Evolutionary conservation across 1,284 basidiomycete genomes (phyloP), one percentile per base, ranked within the genome.

Genomic region (Heterobasidion occidentale): DNA sequence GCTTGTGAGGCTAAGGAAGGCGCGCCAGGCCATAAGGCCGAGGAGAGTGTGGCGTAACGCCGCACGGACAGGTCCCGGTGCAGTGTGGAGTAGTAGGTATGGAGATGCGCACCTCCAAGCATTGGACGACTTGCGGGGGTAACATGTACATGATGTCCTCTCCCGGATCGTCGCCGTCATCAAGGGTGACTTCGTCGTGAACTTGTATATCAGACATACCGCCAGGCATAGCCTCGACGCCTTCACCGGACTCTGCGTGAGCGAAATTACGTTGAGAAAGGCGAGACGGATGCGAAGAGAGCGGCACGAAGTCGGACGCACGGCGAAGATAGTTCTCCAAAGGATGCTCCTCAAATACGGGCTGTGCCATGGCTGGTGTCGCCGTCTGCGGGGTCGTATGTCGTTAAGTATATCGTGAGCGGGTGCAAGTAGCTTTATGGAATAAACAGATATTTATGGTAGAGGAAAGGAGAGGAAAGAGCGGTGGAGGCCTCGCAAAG

Each of bases 321-420:
- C 88, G 82, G 75, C 77, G 74, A 53, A 91, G 73, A 67, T 91
- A 91, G 61, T 82, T 77, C 64, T 84, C 81, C 46, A 91, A 77
- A 46, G 88, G 88, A 64, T 90, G 88, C 57, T 88, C 80, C 62
- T 88, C 81, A 70, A 87, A 90, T 61, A 90, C 68, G 59, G 88
- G 77, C 73, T 90, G 84, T 36, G 88, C 88, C 88, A 91, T 91
- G 52, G 38, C 38, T 42, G 7, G 38, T 42, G 38, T 42, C 38
- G 38, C 38, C 12, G 11, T 42, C n/a, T 42, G 19, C 15, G 19
- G 33, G n/a, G 50, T 51, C 36, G 50, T 51, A 17, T 51, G 7
- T 51, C 15, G 35, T 42, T 42, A 27, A 27, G 27, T 27, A 42
- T 51, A 35, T 51, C 50, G 50, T 51, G 50, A 36, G 35, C 36